Evolutionary conservation across 345 rosid genomes (phyloP), one percentile per base, ranked within the genome.

Genomic region (Salix dunnii): DNA sequence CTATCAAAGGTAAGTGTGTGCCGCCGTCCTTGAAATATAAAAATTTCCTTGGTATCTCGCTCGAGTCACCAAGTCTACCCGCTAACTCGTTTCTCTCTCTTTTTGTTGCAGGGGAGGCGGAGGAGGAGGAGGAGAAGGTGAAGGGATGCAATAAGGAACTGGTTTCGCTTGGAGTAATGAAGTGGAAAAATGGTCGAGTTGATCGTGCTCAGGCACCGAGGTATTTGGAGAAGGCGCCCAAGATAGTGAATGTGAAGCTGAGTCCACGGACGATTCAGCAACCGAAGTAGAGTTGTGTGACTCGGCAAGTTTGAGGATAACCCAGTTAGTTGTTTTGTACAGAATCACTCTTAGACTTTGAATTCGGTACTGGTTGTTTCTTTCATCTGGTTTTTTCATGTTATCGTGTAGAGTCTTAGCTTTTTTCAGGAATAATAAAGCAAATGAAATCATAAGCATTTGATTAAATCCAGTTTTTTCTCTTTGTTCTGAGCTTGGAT

Each of bases 241-340:
- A 85, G 89, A 81, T 89, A 61, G 86, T 89, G 83, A 85, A 30
- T 58, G 76, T 76, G 82, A 90, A 76, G 77, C 43, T 90, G 89
- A 84, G 85, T 84, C 94, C 94, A 14, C 80, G 89, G 82, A 78
- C 43, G 81, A 90, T 90, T 82, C 91, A 90, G 79, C 94, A 90
- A 77, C 94, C 92, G 27, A 71, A 88, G 81, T 86, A 85, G 85
- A 69, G 30, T 51, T 58, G 1, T 16, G 14, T 25, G 53, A 62
- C 6, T 48, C 27, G 20, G 61, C 27, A 51, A 65, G 66, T 36
- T 64, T 36, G 66, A 21, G 58, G 35, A 53, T 48, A 48, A 30
- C 69, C 28, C 35, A 14, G 33, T 18, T 66, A 30, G 35, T 67
- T 66, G 23, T 16, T 67, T 20, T 78, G 66, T 67, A 28, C 27